These are phyloP conservation scores for Sporobolomyces roseus DNA, from an alignment of 768 basidiomycete species.

Conservation along the genomic window DNA sequence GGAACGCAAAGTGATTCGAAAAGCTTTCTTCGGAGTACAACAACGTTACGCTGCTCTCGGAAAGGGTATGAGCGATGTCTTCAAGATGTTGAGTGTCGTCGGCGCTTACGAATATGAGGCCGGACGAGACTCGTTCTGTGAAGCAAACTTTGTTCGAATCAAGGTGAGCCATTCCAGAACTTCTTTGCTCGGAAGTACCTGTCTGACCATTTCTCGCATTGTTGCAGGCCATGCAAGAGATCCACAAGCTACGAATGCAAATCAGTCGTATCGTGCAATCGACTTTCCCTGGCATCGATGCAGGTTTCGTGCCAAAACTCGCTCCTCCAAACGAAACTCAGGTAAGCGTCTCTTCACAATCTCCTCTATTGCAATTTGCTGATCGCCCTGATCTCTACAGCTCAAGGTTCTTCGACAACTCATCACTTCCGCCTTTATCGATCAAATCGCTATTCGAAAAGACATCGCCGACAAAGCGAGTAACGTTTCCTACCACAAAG, in stretches of 20 bases:
- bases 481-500: constrained; percentile 56
- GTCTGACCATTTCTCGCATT: neutral
- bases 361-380: neutral
- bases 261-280: constrained; percentile 75
- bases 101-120: constrained; percentile 93
- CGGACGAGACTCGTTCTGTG: constrained; percentile 73
- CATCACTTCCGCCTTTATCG: constrained; percentile 82
- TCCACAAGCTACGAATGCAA: constrained; percentile 87
- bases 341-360: constrained; percentile 53
- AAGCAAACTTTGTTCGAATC: constrained; percentile 77
- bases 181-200: neutral
- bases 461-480: constrained; percentile 64
- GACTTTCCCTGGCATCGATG: constrained; percentile 66
- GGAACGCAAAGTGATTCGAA: constrained; percentile 60
- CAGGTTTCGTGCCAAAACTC: constrained; percentile 63
- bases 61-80: constrained; percentile 72
- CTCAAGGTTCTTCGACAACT: constrained; percentile 86
- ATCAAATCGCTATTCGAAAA: constrained; percentile 87
- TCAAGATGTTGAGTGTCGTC: constrained; percentile 84
- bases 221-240: constrained; percentile 91
- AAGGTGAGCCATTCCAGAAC: constrained; percentile 59
- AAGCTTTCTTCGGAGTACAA: constrained; percentile 77
- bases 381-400: constrained; percentile 51
- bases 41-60: constrained; percentile 80
- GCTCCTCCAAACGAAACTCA: constrained; percentile 73